Percentiles rank a stretch among this genome's conserved stretches.
Conservation (phyloP, 306 rosid species). For the Corylus avellana region DNA sequence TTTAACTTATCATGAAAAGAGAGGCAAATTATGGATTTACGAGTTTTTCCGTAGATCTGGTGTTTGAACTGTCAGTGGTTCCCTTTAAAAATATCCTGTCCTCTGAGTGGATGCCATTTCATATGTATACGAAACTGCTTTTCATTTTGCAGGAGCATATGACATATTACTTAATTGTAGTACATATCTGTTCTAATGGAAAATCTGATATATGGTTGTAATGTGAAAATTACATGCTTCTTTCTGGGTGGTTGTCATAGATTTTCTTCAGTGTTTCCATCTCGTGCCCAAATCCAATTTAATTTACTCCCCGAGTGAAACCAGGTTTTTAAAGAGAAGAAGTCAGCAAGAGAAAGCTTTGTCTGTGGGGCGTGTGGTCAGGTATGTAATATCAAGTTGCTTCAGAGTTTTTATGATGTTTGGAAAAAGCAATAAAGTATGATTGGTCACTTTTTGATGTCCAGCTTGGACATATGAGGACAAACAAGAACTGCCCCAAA, state of each 20-base stretch:
- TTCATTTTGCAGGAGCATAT: background rate
- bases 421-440: constrained; percentile 14
- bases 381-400: constrained; percentile 45
- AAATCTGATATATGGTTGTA: constrained; percentile 10
- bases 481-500: constrained; percentile 96
- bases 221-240: constrained; percentile 26
- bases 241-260: constrained; percentile 20
- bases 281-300: constrained; percentile 20
- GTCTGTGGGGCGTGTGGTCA: constrained; percentile 97
- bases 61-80: background rate
- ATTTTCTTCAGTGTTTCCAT: constrained; percentile 19
- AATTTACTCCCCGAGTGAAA: constrained; percentile 23
- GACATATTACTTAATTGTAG: background rate
- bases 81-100: background rate
- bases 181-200: background rate
- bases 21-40: background rate
- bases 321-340: constrained; percentile 91
- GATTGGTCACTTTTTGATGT: constrained; percentile 28
- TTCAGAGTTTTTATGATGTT: constrained; percentile 10
- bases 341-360: constrained; percentile 82
- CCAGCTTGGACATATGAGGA: constrained; percentile 97
- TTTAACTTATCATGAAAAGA: background rate
- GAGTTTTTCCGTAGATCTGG: background rate
- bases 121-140: background rate
- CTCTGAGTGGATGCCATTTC: constrained; percentile 2